phyloP scores from a whole-genome alignment of 2,329 filamentous ascomycete genomes.

The Sporothrix dimorphospora region DNA sequence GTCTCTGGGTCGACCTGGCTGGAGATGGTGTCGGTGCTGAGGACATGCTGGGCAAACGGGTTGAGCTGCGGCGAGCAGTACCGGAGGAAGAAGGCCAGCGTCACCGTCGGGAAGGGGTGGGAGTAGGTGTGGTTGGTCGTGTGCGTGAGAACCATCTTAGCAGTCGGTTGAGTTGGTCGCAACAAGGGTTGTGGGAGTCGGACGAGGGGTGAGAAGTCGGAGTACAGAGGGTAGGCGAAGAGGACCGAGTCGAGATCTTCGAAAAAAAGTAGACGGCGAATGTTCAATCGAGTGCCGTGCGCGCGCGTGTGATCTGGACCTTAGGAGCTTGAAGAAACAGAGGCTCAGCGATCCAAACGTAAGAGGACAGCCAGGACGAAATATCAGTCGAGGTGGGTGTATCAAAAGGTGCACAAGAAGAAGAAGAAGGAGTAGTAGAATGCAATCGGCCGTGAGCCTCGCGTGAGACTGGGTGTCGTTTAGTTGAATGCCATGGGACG shows the following conservation, averaged over 20 bases:
- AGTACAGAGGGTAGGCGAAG: neutral
- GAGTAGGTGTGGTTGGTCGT: conserved; percentile 73
- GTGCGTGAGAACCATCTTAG: conserved; percentile 64
- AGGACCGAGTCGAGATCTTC: neutral
- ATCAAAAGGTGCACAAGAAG: neutral
- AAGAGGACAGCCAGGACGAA: neutral
- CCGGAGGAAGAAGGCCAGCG: conserved; percentile 85
- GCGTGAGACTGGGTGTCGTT: neutral
- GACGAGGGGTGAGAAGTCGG: neutral
- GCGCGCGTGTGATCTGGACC: conserved; percentile 16
- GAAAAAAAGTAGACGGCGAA: neutral
- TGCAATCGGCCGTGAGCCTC: conserved; percentile 8
- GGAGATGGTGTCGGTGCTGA: conserved; percentile 81
- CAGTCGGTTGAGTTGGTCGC: neutral
- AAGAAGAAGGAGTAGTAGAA: neutral
- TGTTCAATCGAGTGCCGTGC: neutral
- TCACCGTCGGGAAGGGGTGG: conserved; percentile 82
- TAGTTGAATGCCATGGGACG: conserved; percentile 20
- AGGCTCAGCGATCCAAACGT: conserved; percentile 31
- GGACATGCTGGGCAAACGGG: conserved; percentile 79
- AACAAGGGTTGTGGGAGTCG: neutral
- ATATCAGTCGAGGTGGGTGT: neutral
- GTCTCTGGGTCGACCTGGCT: conserved; percentile 73
- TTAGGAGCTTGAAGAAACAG: conserved; percentile 31
- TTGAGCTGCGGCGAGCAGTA: conserved; percentile 74